Base-by-base conservation (phyloP, 352 stramenopile species). In the Phytophthora tubulina region DNA sequence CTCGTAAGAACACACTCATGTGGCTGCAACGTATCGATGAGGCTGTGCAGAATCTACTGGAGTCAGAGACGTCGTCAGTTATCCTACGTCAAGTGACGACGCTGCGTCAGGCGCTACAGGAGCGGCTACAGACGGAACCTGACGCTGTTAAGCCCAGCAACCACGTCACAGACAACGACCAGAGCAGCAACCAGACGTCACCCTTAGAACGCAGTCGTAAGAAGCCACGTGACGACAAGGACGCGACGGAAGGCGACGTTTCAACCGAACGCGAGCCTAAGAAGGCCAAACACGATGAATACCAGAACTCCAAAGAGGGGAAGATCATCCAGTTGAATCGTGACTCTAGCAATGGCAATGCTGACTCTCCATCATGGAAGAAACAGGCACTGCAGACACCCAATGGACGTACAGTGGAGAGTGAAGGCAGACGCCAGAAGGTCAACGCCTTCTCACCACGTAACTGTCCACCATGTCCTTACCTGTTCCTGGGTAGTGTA, bases 401-500 rank as follows among this genome's bases (percentile, higher is more conserved):
- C 7, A 76, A 63, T 35, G 62, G 60, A 14, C 73, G 70, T 17
- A 36, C 70, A 15, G 56, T 73, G 8, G 65, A 81, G 57, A 67
- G 27, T 8, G 60, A 78, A 49, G 61, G 51, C 6, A 75, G 63
- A 57, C 73, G 73, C 6, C 52, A 54, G 14, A 63, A 72, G 36
- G n/a, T 67, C 30, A 81, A 53, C 42, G 56, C 36, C 41, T 60
- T 48, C 49, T 75, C 67, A 1, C 63, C 75, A 6, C 66, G 75
- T 2, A 86, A 70, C 45, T 95, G 86, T 33, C 86, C 88, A 17
- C 86, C 88, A 0, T 80, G 82, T 10, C 78, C 84, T 17, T 93
- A 93, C 49, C 65, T 96, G 49, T 93, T 92, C 48, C 72, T 96
- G 4, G 85, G 86, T 27, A 90, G 89, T 50, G 60, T 96, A 6